Conservation (phyloP, 345 rosid genomes). For the Hibiscus tridactylites region DNA sequence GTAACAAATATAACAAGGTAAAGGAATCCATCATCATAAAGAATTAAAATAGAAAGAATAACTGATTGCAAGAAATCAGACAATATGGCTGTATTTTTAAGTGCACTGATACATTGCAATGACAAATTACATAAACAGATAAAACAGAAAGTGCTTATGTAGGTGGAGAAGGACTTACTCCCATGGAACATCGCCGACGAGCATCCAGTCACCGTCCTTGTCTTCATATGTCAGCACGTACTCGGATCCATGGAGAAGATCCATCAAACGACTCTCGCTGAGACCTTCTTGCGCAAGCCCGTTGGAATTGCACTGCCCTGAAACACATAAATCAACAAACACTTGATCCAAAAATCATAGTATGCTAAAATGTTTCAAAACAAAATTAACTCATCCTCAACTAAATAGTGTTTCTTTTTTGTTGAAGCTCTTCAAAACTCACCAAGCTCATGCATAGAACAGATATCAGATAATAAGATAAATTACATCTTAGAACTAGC, state of each 20-base stretch:
- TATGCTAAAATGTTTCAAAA: not conserved
- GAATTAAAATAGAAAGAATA: too few species aligned
- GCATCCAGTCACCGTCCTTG: constrained; percentile 88
- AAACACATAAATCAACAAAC: not conserved
- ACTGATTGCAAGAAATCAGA: not conserved
- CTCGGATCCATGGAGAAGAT: constrained; percentile 40
- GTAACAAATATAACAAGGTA: not conserved
- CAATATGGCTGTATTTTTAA: not conserved
- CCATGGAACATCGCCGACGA: constrained; percentile 83
- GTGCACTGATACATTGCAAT: too few species aligned
- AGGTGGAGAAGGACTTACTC: constrained; percentile 27
- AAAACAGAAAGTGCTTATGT: not conserved
- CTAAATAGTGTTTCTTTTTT: too few species aligned
- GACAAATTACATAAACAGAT: not conserved
- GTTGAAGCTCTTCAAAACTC: not conserved
- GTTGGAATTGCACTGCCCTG: constrained; percentile 7
- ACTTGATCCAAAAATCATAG: not conserved
- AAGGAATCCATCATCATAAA: not conserved
- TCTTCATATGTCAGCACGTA: constrained; percentile 62
- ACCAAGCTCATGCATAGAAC: not conserved
- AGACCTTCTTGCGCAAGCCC: constrained; percentile 10
- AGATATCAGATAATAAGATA: not conserved
- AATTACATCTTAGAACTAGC: too few species aligned
- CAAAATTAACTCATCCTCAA: not conserved
- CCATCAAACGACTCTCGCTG: constrained; percentile 4